Evolutionary conservation across 2,329 filamentous ascomycete genomes (phyloP).

Genomic region (Penicillium sp.): DNA sequence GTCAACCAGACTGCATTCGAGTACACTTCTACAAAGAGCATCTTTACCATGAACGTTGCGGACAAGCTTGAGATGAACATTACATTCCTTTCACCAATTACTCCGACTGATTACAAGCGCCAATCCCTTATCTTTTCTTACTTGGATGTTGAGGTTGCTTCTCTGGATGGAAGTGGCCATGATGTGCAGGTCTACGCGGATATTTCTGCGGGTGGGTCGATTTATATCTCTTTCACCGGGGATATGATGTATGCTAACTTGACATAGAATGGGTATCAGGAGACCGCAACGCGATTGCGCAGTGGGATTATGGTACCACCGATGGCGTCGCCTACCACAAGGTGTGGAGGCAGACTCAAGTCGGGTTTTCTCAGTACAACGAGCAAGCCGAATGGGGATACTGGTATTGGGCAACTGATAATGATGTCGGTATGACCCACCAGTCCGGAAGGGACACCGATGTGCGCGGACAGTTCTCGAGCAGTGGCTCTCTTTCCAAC

Average conservation of each 20-base stretch:
- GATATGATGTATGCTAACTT: conserved; percentile 13
- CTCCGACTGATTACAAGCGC: conserved; percentile 66
- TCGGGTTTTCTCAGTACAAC: conserved; percentile 51
- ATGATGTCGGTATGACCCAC: conserved; percentile 45
- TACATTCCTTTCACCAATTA: conserved; percentile 73
- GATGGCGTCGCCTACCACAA: conserved; percentile 66
- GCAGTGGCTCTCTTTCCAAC: conserved; percentile 50
- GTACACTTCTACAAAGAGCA: conserved; percentile 74
- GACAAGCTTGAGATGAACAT: conserved; percentile 66
- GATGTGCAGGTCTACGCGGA: conserved; percentile 73
- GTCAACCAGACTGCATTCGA: conserved; percentile 65
- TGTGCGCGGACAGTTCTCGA: conserved; percentile 53
- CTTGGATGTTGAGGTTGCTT: conserved; percentile 65
- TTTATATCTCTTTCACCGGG: neutral
- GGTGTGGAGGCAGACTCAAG: conserved; percentile 52
- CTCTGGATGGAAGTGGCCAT: conserved; percentile 66
- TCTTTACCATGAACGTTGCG: conserved; percentile 69
- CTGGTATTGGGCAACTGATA: conserved; percentile 58
- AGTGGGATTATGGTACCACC: conserved; percentile 64
- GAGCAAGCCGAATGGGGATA: conserved; percentile 59
- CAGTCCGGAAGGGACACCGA: conserved; percentile 53
- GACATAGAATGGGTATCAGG: conserved; percentile 71
- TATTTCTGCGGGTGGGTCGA: conserved; percentile 65
- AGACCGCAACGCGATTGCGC: conserved; percentile 57
- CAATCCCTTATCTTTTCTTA: conserved; percentile 75